phyloP scores from a whole-genome alignment of 352 stramenopile species.

The Blastocystis sp. region DNA sequence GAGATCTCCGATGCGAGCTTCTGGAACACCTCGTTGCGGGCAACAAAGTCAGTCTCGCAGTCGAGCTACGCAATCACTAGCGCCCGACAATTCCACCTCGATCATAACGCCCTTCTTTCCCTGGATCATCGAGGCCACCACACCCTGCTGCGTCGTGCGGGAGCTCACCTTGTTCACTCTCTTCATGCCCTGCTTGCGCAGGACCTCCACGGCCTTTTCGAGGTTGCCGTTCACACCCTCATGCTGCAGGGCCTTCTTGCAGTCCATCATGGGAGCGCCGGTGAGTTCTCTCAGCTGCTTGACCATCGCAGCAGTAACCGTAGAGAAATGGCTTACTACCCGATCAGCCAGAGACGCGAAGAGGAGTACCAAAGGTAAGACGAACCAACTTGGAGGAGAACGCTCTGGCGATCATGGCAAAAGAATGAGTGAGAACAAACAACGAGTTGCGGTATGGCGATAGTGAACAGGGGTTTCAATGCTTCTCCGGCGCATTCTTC shows the following conservation, averaged over 20 bases:
- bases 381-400: neutral
- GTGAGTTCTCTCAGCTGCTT: conserved; percentile 77
- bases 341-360: neutral
- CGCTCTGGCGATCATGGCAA: conserved; percentile 8
- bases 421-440: conserved; percentile 56
- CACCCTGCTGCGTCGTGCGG: conserved; percentile 48
- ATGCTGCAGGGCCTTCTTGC: conserved; percentile 78
- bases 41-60: conserved; percentile 73
- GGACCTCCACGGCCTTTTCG: conserved; percentile 77
- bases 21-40: conserved; percentile 72
- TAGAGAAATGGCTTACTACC: conserved; percentile 49
- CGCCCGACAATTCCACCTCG: conserved; percentile 68
- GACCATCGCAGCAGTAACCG: conserved; percentile 73
- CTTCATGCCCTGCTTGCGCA: conserved; percentile 77
- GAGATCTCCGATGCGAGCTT: conserved; percentile 69
- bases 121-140: conserved; percentile 13
- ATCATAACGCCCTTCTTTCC: conserved; percentile 70
- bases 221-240: conserved; percentile 75
- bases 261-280: conserved; percentile 80
- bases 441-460: neutral
- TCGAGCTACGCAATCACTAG: conserved; percentile 60
- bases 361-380: neutral
- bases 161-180: conserved; percentile 71
- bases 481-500: conserved; percentile 1
- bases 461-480: neutral